Percentiles rank a stretch among this genome's conserved stretches.
These are phyloP conservation scores for Aureoboletus auriporus DNA, from an alignment of 768 basidiomycete species.

Conservation along the genomic window DNA sequence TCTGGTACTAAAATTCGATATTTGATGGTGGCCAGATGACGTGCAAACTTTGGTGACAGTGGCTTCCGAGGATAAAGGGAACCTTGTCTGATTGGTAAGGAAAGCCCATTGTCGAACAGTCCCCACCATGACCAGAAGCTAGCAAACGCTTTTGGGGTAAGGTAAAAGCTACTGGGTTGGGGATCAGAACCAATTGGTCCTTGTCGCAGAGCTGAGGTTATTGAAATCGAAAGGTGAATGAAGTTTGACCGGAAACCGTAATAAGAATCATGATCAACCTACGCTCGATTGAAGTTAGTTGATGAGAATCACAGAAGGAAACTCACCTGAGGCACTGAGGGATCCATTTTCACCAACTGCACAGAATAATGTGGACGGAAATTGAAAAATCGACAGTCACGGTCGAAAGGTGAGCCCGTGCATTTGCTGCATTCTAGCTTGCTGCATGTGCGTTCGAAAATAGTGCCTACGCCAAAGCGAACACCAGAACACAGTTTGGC, in stretches of 20 bases:
- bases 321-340: conserved; percentile 47
- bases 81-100: conserved; percentile 88
- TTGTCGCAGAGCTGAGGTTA: conserved; percentile 58
- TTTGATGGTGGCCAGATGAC: conserved; percentile 87
- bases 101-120: conserved; percentile 73
- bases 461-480: conserved; percentile 80
- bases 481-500: conserved; percentile 84
- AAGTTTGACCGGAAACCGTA: conserved; percentile 90
- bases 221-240: conserved; percentile 86
- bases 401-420: conserved; percentile 57
- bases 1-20: conserved; percentile 78
- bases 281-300: conserved; percentile 1
- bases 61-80: conserved; percentile 66
- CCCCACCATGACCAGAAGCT: conserved; percentile 94
- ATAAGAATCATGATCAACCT: conserved; percentile 68
- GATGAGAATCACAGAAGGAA: background rate
- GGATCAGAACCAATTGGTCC: conserved; percentile 15
- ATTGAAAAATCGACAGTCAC: conserved; percentile 74
- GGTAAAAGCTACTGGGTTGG: conserved; percentile 69
- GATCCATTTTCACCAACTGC: conserved; percentile 46
- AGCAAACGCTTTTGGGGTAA: conserved; percentile 78
- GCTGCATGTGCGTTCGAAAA: conserved; percentile 75
- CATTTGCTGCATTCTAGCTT: conserved; percentile 62
- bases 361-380: conserved; percentile 82
- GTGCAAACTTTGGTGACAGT: conserved; percentile 81